phyloP scores from a whole-genome alignment of 352 stramenopile species.

The Globisporangium lucens region DNA sequence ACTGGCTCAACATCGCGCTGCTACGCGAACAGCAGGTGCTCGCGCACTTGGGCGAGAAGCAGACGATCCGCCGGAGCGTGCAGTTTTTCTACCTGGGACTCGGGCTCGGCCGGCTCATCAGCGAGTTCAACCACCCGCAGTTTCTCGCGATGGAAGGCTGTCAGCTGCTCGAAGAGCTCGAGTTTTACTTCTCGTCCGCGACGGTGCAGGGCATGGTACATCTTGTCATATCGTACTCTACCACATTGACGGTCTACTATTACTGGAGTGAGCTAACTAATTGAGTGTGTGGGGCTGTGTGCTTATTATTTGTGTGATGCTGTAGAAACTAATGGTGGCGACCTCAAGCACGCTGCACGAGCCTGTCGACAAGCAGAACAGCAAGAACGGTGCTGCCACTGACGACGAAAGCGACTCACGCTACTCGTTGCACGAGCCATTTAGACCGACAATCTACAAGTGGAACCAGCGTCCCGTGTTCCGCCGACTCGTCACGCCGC shows the following conservation, averaged over 20 bases:
- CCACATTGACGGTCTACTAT: neutral
- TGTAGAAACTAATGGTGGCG: constrained; percentile 82
- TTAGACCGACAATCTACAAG: constrained; percentile 68
- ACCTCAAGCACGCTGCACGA: constrained; percentile 68
- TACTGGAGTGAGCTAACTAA: neutral
- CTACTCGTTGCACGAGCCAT: constrained; percentile 51
- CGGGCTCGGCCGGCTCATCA: constrained; percentile 59
- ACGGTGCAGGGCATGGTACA: constrained; percentile 77
- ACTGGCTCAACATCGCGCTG: constrained; percentile 79
- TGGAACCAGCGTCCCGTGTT: constrained; percentile 84
- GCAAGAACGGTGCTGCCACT: neutral
- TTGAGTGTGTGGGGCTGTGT: neutral
- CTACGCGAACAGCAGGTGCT: constrained; percentile 67
- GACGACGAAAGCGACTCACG: constrained; percentile 27
- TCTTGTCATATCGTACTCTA: neutral
- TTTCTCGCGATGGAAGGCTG: constrained; percentile 68
- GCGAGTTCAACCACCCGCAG: constrained; percentile 48
- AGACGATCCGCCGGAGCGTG: constrained; percentile 49
- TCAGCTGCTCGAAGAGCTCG: constrained; percentile 81
- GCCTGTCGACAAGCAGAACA: constrained; percentile 26
- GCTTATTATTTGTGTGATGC: neutral
- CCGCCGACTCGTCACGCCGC: constrained; percentile 61
- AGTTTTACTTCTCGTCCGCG: constrained; percentile 79
- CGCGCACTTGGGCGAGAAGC: constrained; percentile 54
- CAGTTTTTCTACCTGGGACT: constrained; percentile 84